Evolutionary conservation across 2,329 filamentous ascomycete genomes (phyloP), one percentile per base, ranked within the genome.

Genomic region (Xylaria sp.): DNA sequence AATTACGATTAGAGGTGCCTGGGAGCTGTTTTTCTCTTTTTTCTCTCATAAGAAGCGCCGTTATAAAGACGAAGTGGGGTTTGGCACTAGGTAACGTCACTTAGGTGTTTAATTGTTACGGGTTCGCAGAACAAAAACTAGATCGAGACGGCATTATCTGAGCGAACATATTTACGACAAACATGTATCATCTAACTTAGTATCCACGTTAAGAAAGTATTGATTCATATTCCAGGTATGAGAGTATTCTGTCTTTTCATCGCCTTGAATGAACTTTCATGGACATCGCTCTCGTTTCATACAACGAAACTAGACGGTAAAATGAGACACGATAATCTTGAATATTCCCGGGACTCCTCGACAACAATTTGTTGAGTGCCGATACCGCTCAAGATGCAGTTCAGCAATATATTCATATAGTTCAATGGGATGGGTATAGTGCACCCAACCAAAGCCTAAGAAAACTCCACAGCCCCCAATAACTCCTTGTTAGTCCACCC

Each of bases 361-460:
- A 10, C 34, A 34, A 15, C 41, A 56, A 7, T n/a, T 44, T n/a
- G 37, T 25, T 13, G 48, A 50, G 10, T 23, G 34, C 39, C 37
- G 52, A 37, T 20, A 28, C 28, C 18, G 15, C 39, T 18, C 12
- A 37, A 41, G 13, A 15, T n/a, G 37, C 41, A 15, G 39, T 44
- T 28, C 37, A 56, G 48, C 4, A 3, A 51, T 7, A 51, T 7
- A 34, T 37, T 57, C 64, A 50, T 39, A 60, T 66, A 58, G 46
- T 48, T 31, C 41, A 37, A 69, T 60, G 52, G 31, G 44, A 68
- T 55, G 67, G 67, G 67, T 70, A 70, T 67, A 70, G 31, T 66
- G 61, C 54, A 58, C 31, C 48, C n/a, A 58, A 48, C 58, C 61
- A 25, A 67, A 56, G 44, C 51, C 28, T 12, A 20, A 63, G 59